Evolutionary conservation across 2,329 filamentous ascomycete species (phyloP), one percentile per base, ranked within the genome.

Genomic region (Chalaropsis ovoidea): DNA sequence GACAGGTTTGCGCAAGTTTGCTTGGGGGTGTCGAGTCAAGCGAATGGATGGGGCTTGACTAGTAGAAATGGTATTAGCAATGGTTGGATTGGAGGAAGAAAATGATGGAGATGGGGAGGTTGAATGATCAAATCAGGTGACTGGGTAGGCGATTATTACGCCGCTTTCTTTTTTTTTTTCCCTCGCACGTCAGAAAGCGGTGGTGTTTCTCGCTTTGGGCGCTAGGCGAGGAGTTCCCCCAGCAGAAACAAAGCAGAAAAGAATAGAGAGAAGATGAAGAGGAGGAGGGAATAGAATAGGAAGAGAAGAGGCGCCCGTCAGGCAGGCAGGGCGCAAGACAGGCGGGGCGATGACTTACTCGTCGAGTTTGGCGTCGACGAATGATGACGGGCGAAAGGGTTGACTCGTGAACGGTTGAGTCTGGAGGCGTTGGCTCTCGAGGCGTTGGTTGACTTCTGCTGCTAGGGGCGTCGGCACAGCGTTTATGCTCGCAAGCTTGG

Each of bases 1-100:
- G 24, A 35, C 13, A 2, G 17, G 63, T 49, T 64, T 64, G 63
- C 42, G 52, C 49, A 60, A 31, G 43, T 62, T 62, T 49, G 24
- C 17, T 52, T 52, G 47, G 24, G 24, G n/a, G 27, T 4, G 27
- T n/a, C 22, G 19, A 22, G 24, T 13, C 22, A 52, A 24, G 47
- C 22, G 15, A 27, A 24, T 27, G 15, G 22, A n/a, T 39, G 17
- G 24, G 54, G 17, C 54, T 56, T 27, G 24, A 56, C 22, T 35
- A 10, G 54, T 8, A 35, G 27, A 58, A 19, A 58, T 10, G 13
- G 39, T 39, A 19, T 58, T 58, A 58, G 54, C 11, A 35, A 47
- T 47, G n/a, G 56, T 17, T 39, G 35, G 8, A 39, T 39, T 3
- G 8, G 5, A 10, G 35, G 47, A 22, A 35, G 41, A 31, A 43